Evolutionary conservation across 2,329 filamentous ascomycete species (phyloP), one percentile per base, ranked within the genome.

Genomic region (Penicillium sclerotigenum): DNA sequence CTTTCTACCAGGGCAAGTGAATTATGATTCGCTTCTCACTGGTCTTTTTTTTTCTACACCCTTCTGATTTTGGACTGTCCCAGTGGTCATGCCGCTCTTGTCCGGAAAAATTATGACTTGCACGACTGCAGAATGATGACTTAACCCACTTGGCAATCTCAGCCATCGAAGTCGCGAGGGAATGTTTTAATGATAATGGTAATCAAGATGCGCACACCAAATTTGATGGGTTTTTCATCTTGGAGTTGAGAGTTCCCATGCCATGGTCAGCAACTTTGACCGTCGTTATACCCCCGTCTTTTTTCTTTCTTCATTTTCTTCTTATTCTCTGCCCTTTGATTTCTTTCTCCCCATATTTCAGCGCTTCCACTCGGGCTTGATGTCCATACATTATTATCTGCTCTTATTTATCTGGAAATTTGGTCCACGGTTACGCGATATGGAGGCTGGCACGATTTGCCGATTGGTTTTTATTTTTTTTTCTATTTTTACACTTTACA

Each of bases 181-280:
- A 66, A 64, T 62, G 62, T 64, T 62, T 61, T 71, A 71, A 71
- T 71, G 57, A 64, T 72, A 72, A 72, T 73, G 65, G 58, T 71
- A 71, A 72, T 70, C 58, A 52, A 56, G 60, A 61, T 58, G 55
- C 43, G 54, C 52, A 57, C 54, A 26, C 47, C 48, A 24, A 47
- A 37, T 52, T 50, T 46, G 42, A 46, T 54, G 31, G 46, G 34
- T 47, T 47, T 36, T 45, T 33, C 37, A 48, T 52, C 47, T 48
- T 60, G 54, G 43, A 51, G 56, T 59, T 59, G 41, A 52, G 42
- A 56, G 38, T 47, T 61, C 50, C 56, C 46, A 28, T 57, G 47
- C 52, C 29, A 40, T 54, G 45, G 45, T 41, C 38, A 46, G 47
- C 47, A 49, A 41, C 33, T 38, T 51, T 46, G 46, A 49, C 46